Evolutionary conservation across 345 rosid genomes (phyloP).

Genomic region (Geranium brycei): DNA sequence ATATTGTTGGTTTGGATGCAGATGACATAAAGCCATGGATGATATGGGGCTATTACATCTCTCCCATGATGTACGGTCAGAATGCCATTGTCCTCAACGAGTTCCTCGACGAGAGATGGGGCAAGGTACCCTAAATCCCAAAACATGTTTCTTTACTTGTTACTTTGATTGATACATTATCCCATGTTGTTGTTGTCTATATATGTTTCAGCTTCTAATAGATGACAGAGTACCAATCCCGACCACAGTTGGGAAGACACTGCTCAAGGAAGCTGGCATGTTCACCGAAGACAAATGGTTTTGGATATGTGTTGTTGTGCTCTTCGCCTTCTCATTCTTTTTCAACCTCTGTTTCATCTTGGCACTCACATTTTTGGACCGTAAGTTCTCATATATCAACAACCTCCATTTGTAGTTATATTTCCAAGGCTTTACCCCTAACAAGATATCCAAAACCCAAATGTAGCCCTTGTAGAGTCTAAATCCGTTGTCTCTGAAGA

Average conservation of each 20-base stretch:
- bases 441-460: too few relatives aligned
- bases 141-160: too few relatives aligned
- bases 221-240: too few relatives aligned
- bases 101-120: slow-evolving; percentile 17
- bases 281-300: slow-evolving; percentile 45
- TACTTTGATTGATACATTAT: too few relatives aligned
- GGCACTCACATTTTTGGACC: slow-evolving; percentile 38
- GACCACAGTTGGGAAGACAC: slow-evolving; percentile 14
- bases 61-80: slow-evolving; percentile 24
- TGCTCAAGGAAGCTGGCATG: slow-evolving; percentile 30
- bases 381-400: slow-evolving; percentile 21
- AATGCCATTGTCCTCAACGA: slow-evolving; percentile 22
- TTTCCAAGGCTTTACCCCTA: neutral
- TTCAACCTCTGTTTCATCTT: slow-evolving; percentile 30
- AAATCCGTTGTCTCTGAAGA: slow-evolving; percentile 6
- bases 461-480: slow-evolving; percentile 13
- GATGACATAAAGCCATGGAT: slow-evolving; percentile 13
- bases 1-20: slow-evolving; percentile 14
- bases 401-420: neutral
- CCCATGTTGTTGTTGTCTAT: too few relatives aligned
- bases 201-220: too few relatives aligned
- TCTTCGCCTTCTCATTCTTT: slow-evolving; percentile 22
- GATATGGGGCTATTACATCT: slow-evolving; percentile 21
- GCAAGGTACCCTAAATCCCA: slow-evolving; percentile 5
- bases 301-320: slow-evolving; percentile 50